These are phyloP conservation scores for Yamadazyma songkhlaensis DNA, from an alignment of 1,139 yeast species.

Conservation along the genomic window DNA sequence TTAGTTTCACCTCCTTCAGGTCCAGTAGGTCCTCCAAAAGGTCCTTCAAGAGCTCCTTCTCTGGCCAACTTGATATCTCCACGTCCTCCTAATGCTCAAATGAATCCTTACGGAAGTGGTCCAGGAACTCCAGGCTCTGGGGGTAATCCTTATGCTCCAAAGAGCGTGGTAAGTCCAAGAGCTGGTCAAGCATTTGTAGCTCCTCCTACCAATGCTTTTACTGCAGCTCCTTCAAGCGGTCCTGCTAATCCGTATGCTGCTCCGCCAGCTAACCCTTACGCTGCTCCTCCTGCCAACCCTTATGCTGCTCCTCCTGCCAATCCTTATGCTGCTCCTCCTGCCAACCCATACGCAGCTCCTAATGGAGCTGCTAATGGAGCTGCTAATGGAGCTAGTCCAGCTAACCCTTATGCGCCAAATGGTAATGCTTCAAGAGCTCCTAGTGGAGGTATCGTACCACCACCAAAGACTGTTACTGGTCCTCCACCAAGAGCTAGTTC, in stretches of 20 bases:
- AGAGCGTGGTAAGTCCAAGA: too few species aligned
- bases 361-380: slow-evolving; percentile 21
- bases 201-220: too few species aligned
- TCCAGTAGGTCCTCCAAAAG: slow-evolving; percentile 33
- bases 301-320: slow-evolving; percentile 10
- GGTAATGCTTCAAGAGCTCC: too few species aligned
- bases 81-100: slow-evolving; percentile 5
- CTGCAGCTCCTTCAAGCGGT: too few species aligned
- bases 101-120: neutral
- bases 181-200: too few species aligned
- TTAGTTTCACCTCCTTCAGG: slow-evolving; percentile 12
- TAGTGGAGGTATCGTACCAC: slow-evolving; percentile 15
- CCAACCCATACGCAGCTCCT: slow-evolving; percentile 10
- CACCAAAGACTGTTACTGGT: slow-evolving; percentile 15
- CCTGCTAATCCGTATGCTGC: slow-evolving; percentile 12
- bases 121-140: neutral
- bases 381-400: slow-evolving; percentile 46
- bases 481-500: slow-evolving; percentile 18
- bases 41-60: slow-evolving; percentile 29
- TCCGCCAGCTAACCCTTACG: neutral
- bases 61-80: slow-evolving; percentile 16
- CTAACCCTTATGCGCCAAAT: slow-evolving; percentile 14
- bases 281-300: slow-evolving; percentile 9
- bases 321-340: slow-evolving; percentile 11
- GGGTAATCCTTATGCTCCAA: slow-evolving; percentile 16